A percentile compares a stretch with the other conserved stretches of the same genome.
Conservation (phyloP, 2,329 filamentous ascomycete genomes). For the Microcyclospora tardicrescens region DNA sequence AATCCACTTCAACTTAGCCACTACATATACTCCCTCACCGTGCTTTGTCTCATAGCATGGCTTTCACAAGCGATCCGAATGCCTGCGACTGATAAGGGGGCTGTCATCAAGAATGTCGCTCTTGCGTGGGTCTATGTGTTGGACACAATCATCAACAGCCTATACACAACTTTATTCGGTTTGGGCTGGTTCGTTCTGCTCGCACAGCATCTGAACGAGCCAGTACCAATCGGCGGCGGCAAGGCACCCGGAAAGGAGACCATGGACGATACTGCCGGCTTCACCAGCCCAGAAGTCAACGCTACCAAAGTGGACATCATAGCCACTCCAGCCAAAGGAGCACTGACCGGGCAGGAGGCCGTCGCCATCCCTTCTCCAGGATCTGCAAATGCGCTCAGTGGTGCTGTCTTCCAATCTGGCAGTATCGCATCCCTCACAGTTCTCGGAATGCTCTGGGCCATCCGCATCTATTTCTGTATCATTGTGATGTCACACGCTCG, state of each 20-base stretch:
- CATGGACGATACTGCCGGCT: conserved; percentile 51
- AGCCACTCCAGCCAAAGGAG: conserved; percentile 33
- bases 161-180: conserved; percentile 71
- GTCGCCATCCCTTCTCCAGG: conserved; percentile 34
- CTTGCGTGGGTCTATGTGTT: conserved; percentile 77
- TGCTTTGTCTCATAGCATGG: conserved; percentile 53
- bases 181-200: conserved; percentile 76
- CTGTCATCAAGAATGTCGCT: conserved; percentile 63
- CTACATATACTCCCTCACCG: conserved; percentile 73
- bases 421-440: conserved; percentile 65
- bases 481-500: conserved; percentile 75
- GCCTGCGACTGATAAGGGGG: conserved; percentile 34
- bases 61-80: conserved; percentile 70
- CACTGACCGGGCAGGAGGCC: conserved; percentile 39
- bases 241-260: conserved; percentile 36
- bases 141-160: conserved; percentile 68
- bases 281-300: conserved; percentile 48
- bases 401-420: conserved; percentile 52
- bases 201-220: conserved; percentile 40
- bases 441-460: conserved; percentile 58
- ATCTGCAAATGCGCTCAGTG: conserved; percentile 33
- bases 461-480: conserved; percentile 72
- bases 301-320: conserved; percentile 44
- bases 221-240: conserved; percentile 16
- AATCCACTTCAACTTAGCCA: conserved; percentile 75